phyloP scores from a whole-genome alignment of 2,329 filamentous ascomycete species.

The Pezicula radicicola region DNA sequence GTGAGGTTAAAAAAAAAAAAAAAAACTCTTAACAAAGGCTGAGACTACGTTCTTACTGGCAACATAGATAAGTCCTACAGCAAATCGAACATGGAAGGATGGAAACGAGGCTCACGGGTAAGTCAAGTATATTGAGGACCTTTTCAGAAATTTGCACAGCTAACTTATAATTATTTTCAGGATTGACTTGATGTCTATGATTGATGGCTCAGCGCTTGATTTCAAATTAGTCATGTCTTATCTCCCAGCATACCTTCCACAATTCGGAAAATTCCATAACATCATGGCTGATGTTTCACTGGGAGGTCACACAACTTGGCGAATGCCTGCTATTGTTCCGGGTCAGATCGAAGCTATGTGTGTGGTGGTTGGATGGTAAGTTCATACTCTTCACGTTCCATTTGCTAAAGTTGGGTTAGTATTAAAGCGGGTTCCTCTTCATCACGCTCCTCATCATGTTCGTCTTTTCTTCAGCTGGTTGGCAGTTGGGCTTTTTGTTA shows the following conservation, averaged over 20 bases:
- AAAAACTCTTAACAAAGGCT: neutral
- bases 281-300: conserved; percentile 14
- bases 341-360: conserved; percentile 9
- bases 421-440: neutral
- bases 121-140: neutral
- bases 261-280: conserved; percentile 13
- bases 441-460: neutral
- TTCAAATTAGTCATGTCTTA: conserved; percentile 16
- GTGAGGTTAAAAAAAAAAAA: too few species aligned
- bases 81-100: conserved; percentile 15
- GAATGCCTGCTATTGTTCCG: conserved; percentile 5
- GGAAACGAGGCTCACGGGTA: conserved; percentile 15
- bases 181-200: conserved; percentile 10
- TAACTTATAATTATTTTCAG: neutral
- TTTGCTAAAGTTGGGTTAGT: neutral
- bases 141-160: neutral
- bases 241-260: conserved; percentile 12
- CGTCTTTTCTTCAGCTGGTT: neutral
- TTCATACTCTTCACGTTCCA: neutral
- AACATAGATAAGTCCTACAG: conserved; percentile 6
- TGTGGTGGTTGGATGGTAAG: conserved; percentile 14
- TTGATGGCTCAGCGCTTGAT: conserved; percentile 15
- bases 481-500: too few species aligned
- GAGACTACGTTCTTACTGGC: neutral
- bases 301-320: conserved; percentile 9